Base-by-base conservation (phyloP, 768 basidiomycete genomes). In the Podaxis sp. region DNA sequence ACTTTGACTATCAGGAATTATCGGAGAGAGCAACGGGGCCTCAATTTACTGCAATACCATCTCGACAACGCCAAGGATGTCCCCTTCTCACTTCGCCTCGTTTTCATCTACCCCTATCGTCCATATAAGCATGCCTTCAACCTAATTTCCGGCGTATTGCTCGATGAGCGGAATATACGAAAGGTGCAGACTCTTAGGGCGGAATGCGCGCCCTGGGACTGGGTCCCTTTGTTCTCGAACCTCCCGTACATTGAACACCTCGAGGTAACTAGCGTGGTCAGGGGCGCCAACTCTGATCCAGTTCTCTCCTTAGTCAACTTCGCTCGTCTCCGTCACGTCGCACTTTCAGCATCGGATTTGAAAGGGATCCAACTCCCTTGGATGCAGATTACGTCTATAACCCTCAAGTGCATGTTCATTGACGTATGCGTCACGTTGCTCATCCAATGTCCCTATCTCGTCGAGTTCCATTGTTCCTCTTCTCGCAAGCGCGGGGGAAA, bases 381-480 rank as follows among this genome's bases (percentile, higher is more conserved):
- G 57, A 30, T 19, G 42, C 57, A 58, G 26, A 58, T 58, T 15
- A 58, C 17, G 4, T 58, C 57, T 28, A 13, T 58, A 30, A 58
- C 42, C 4, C 57, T 58, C 44, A 46, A n/a, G 13, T 48, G 12
- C 19, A 30, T 28, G 46, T 11, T 26, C 13, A 33, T 58, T 3
- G 30, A 53, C 15, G 30, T 53, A 53, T 53, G 52, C 52, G 17
- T 33, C 28, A 12, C 28, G 1, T 53, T 53, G 7, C 26, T 53
- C 12, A 9, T 53, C 17, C 52, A 53, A 30, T 53, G 52, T 19
- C 26, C 26, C 17, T 7, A 2, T 30, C 28, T 53, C 13, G 33
- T 28, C 8, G 33, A 53, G n/a, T 53, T 53, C 33, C 5, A 58
- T 44, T 36, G 42, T 30, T 48, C 7, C 13, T 28, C 24, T n/a